A percentile compares a stretch with the other conserved stretches of the same genome.
Evolutionary conservation across 805 yeast species (phyloP).

Genomic region (Schwanniomyces occidentalis): DNA sequence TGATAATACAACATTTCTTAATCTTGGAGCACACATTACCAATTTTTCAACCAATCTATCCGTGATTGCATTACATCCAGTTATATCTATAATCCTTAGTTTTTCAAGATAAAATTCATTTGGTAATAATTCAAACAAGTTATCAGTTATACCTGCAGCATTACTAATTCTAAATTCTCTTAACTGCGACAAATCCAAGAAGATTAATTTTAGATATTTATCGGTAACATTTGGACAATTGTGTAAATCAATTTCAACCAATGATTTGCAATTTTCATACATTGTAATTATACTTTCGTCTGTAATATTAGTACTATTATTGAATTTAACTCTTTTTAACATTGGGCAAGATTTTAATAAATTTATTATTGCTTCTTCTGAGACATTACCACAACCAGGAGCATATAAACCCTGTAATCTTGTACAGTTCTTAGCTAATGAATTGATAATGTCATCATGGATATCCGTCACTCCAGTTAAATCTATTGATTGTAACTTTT

Average conservation of each 20-base stretch:
- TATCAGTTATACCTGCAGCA: conserved; percentile 68
- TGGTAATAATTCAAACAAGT: conserved; percentile 57
- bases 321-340: conserved; percentile 79
- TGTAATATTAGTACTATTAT: conserved; percentile 65
- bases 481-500: conserved; percentile 79
- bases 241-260: conserved; percentile 89
- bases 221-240: conserved; percentile 76
- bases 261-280: conserved; percentile 69
- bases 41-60: conserved; percentile 76
- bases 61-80: conserved; percentile 78
- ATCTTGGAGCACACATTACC: conserved; percentile 75
- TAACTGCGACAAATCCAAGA: conserved; percentile 64
- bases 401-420: conserved; percentile 88
- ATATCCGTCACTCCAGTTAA: conserved; percentile 71
- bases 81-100: conserved; percentile 79
- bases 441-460: conserved; percentile 65
- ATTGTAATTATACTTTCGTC: conserved; percentile 62
- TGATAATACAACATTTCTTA: conserved; percentile 84
- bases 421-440: conserved; percentile 69
- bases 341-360: conserved; percentile 66
- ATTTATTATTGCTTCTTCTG: conserved; percentile 60
- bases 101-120: conserved; percentile 54
- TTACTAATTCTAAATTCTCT: conserved; percentile 83
- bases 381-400: conserved; percentile 74
- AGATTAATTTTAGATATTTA: conserved; percentile 54